Evolutionary conservation across 805 yeast species (phyloP).

Genomic region (Suhomyces emberorum): DNA sequence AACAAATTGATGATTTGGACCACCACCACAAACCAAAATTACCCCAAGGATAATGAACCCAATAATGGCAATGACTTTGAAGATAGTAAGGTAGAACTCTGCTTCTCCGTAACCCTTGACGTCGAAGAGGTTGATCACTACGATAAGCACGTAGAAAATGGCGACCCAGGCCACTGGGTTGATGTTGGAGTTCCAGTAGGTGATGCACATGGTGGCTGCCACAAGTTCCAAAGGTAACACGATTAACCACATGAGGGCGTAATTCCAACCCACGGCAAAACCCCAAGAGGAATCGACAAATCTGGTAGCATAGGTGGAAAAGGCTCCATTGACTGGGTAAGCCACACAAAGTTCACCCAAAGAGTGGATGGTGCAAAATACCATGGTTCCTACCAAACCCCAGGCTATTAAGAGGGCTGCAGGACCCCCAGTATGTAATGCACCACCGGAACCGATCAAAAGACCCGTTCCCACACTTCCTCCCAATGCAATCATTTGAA

Average conservation of each 20-base stretch:
- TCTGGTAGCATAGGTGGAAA: slow-evolving; percentile 36
- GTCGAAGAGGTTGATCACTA: slow-evolving; percentile 31
- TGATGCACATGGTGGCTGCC: slow-evolving; percentile 37
- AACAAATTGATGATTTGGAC: slow-evolving; percentile 34
- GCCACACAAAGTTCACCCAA: slow-evolving; percentile 63
- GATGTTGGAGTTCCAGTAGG: slow-evolving; percentile 31
- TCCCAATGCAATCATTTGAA: slow-evolving; percentile 29
- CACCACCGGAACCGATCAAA: slow-evolving; percentile 50
- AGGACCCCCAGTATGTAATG: slow-evolving; percentile 40
- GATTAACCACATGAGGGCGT: slow-evolving; percentile 37
- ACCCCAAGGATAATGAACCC: slow-evolving; percentile 37
- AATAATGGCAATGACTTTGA: slow-evolving; percentile 33
- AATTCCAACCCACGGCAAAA: slow-evolving; percentile 39
- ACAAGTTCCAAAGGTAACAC: slow-evolving; percentile 37
- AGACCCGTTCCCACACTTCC: slow-evolving; percentile 28
- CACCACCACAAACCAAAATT: slow-evolving; percentile 37
- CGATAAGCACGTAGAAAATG: slow-evolving; percentile 28
- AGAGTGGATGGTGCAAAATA: slow-evolving; percentile 58
- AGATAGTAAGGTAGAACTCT: slow-evolving; percentile 28
- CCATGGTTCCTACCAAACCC: slow-evolving; percentile 53
- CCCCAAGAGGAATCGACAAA: slow-evolving; percentile 40
- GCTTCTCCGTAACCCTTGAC: slow-evolving; percentile 39
- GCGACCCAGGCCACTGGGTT: slow-evolving; percentile 39
- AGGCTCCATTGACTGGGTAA: slow-evolving; percentile 37
- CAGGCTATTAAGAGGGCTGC: slow-evolving; percentile 52